A percentile compares a stretch with the other conserved stretches of the same genome.
These are phyloP conservation scores for Trichoderma brevicompactum DNA, from an alignment of 2,329 filamentous ascomycete genomes.

Conservation along the genomic window DNA sequence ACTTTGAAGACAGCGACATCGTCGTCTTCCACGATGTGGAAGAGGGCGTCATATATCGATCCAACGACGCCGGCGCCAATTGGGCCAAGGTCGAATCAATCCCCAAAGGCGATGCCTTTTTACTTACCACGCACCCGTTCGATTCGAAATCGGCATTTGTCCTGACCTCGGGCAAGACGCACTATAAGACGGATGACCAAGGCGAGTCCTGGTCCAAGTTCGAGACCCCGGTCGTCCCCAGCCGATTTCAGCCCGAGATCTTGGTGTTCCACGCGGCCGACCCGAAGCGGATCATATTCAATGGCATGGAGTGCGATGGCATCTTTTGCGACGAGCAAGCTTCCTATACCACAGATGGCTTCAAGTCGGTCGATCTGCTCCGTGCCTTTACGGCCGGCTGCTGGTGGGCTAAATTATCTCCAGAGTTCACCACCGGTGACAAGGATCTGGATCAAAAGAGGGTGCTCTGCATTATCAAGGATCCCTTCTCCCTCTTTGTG, in stretches of 20 bases:
- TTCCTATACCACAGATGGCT: slow-evolving; percentile 84
- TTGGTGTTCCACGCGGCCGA: slow-evolving; percentile 84
- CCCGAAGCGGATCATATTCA: slow-evolving; percentile 83
- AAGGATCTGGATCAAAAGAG: slow-evolving; percentile 69
- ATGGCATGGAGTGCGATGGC: slow-evolving; percentile 70
- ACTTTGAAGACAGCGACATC: slow-evolving; percentile 88
- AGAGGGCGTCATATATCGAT: slow-evolving; percentile 72
- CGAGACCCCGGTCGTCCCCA: slow-evolving; percentile 62
- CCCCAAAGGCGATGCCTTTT: slow-evolving; percentile 63
- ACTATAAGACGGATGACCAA: slow-evolving; percentile 83
- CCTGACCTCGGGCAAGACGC: slow-evolving; percentile 67
- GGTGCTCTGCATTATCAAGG: slow-evolving; percentile 78
- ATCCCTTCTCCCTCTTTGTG: slow-evolving; percentile 70
- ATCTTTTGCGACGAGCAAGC: slow-evolving; percentile 66
- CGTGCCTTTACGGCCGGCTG: slow-evolving; percentile 74
- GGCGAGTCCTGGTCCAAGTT: slow-evolving; percentile 84
- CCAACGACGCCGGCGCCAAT: slow-evolving; percentile 75
- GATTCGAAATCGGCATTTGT: slow-evolving; percentile 81
- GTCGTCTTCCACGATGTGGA: slow-evolving; percentile 73
- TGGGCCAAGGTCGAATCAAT: slow-evolving; percentile 73
- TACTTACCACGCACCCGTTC: slow-evolving; percentile 76
- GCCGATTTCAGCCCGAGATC: slow-evolving; percentile 53
- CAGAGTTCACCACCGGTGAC: slow-evolving; percentile 72
- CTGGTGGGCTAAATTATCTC: slow-evolving; percentile 82
- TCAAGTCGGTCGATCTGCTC: slow-evolving; percentile 70